Base-by-base conservation (phyloP, 2,329 filamentous ascomycete genomes). In the Colletotrichum lini region DNA sequence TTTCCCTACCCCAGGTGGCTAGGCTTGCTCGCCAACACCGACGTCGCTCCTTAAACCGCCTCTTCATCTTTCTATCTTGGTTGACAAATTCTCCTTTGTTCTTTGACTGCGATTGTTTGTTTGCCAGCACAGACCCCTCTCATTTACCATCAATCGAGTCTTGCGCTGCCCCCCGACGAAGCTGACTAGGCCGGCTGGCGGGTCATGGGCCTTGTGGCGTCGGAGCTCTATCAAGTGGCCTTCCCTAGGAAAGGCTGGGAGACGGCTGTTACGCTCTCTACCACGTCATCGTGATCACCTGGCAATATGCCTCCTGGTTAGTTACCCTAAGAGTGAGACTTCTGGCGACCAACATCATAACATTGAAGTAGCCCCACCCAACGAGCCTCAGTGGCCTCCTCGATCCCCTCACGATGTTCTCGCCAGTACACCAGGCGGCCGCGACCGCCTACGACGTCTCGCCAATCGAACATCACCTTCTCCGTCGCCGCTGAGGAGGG, bases 341-440 rank as follows among this genome's bases (percentile, higher is more conserved):
- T 61, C 9, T 49, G 38, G 8, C n/a, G 57, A 59, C 30, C 58
- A 63, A 30, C 52, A 59, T 50, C 65, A 57, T 60, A 56, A 59
- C 54, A 70, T 63, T 38, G n/a, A 38, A 23, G 59, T 59, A 80
- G 76, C 58, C 47, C 72, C 71, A 49, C 67, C 54, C 18, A 79
- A 84, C 72, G 85, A 87, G 77, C 80, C 85, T 54, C 87, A 91
- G 80, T 93, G 91, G 91, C 91, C 91, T 21, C 91, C 91, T 26
- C 85, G 88, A 79, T 92, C 90, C 66, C 91, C 91, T 52, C 89
- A 88, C 79, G 90, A 92, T 78, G 90, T 84, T 62, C 84, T 92
- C 23, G 78, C 91, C 47, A 87, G 88, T 79, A 91, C 95, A 4
- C 96, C 96, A 1, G 90, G 92, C 74, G 96, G 95, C 64, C 92